Evolutionary conservation across 1,284 basidiomycete species (phyloP).

Genomic region (Neolentinus lepideus): DNA sequence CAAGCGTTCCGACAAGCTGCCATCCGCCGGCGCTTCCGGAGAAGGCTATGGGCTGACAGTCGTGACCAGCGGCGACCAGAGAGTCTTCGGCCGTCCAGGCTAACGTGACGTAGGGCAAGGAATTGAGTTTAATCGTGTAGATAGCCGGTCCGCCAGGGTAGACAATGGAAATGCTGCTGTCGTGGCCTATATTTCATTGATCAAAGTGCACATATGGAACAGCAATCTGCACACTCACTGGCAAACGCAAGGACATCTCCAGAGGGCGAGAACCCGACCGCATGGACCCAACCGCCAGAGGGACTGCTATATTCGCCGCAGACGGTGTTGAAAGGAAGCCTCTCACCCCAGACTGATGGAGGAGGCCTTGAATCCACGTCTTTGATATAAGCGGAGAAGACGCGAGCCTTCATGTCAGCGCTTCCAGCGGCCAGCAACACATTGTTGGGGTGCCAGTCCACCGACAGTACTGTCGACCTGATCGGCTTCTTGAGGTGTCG

Average conservation of each 20-base stretch:
- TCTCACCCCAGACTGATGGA: constrained; percentile 93
- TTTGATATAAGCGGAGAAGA: constrained; percentile 93
- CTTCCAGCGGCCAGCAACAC: constrained; percentile 90
- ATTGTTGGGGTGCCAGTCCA: constrained; percentile 98
- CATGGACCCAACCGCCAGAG: constrained; percentile 95
- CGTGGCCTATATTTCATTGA: constrained; percentile 57
- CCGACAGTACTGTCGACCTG: constrained; percentile 72
- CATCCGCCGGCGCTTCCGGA: constrained; percentile 68
- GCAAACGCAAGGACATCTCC: constrained; percentile 92
- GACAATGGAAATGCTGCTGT: constrained; percentile 84
- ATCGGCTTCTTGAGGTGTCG: constrained; percentile 95
- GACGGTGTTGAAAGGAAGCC: constrained; percentile 95
- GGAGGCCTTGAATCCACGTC: constrained; percentile 93
- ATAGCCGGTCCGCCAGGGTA: constrained; percentile 75
- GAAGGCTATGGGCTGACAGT: constrained; percentile 93
- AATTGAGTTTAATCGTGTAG: constrained; percentile 67
- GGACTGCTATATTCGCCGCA: constrained; percentile 91
- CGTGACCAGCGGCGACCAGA: constrained; percentile 92
- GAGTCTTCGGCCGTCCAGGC: constrained; percentile 79
- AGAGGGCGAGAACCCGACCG: constrained; percentile 92
- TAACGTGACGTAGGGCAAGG: constrained; percentile 78
- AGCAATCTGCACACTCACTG: constrained; percentile 45
- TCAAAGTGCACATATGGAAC: background rate
- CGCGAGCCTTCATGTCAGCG: constrained; percentile 93
- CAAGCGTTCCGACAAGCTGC: constrained; percentile 75